These are phyloP conservation scores for Talaromyces sp. DNA, from an alignment of 2,329 filamentous ascomycete species.

Conservation along the genomic window DNA sequence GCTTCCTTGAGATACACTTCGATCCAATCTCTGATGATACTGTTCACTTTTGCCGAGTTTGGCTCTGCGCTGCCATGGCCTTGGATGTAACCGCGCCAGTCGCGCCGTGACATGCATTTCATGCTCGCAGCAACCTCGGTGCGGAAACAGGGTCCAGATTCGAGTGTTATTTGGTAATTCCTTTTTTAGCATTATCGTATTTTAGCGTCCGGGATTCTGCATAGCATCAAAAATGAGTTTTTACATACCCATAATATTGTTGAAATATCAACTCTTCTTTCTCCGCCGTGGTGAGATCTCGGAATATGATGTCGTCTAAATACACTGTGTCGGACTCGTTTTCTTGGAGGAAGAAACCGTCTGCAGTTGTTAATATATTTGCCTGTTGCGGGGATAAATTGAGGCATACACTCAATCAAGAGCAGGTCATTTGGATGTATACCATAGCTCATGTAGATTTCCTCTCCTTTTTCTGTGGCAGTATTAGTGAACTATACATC, in stretches of 20 bases:
- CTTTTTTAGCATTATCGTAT: constrained; percentile 15
- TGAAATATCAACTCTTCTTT: constrained; percentile 30
- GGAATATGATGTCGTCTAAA: constrained; percentile 38
- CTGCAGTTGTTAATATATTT: constrained; percentile 17
- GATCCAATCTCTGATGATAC: constrained; percentile 33
- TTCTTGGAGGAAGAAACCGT: constrained; percentile 38
- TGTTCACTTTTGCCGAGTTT: constrained; percentile 25
- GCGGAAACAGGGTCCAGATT: constrained; percentile 35
- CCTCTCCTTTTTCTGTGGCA: constrained; percentile 32
- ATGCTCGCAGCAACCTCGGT: constrained; percentile 39
- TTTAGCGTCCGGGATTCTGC: neutral
- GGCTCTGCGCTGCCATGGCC: constrained; percentile 27
- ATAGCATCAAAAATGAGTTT: neutral
- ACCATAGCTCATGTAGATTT: constrained; percentile 42
- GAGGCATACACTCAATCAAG: constrained; percentile 36
- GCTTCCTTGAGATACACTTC: constrained; percentile 30
- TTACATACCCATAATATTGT: constrained; percentile 35
- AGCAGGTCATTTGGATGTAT: constrained; percentile 40
- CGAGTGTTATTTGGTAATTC: constrained; percentile 36
- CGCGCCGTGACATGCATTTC: constrained; percentile 32
- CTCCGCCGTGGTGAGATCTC: constrained; percentile 23
- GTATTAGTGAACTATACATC: neutral
- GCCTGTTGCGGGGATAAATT: neutral
- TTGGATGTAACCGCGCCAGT: constrained; percentile 35
- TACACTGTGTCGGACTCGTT: constrained; percentile 37